Base-by-base conservation (phyloP, 495 filamentous ascomycete species). In the Aspergillus sclerotiicarbonarius region DNA sequence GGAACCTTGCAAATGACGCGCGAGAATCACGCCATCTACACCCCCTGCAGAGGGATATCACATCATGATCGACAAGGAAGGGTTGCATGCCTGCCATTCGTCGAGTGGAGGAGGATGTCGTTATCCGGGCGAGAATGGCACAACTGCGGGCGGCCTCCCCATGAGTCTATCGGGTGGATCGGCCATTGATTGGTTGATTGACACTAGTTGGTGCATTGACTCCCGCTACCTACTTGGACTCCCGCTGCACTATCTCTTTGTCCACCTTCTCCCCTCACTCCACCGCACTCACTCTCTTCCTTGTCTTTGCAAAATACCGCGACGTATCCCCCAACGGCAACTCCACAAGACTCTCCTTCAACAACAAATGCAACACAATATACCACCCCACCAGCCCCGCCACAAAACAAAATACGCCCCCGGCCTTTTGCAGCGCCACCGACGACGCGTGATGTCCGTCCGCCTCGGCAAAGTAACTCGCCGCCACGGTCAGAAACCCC, bases 381-480 rank as follows among this genome's bases (percentile, higher is more conserved):
- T 80, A 80, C 70, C 76, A 82, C 1, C 79, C 79, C 30, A 80
- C 60, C 57, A 82, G 54, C 6, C 77, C 78, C 8, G 76, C 71
- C 3, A 76, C 30, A 57, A 82, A 80, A 51, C 75, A 79, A 62
- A 76, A 78, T 16, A 60, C 76, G 3, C 77, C 78, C 1, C 71
- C 79, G 2, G 76, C 59, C 44, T 77, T 79, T 52, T 76, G 73
- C 51, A 80, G 54, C n/a, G 65, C 74, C 4, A 63, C 51, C 3
- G 71, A 60, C 10, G 72, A 56, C 2, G 57, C 57, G 6, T 54
- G 45, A 18, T 78, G 62, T 9, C 75, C 76, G 57, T 82, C 79
- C 1, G 77, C 76, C 6, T 55, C 50, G 6, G 75, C 71, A 52
- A 79, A 79, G 56, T 80, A 80, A 18, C 71, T 76, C 13, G 71